Conservation (phyloP, 2,329 filamentous ascomycete species). For the Davidsoniella australis region DNA sequence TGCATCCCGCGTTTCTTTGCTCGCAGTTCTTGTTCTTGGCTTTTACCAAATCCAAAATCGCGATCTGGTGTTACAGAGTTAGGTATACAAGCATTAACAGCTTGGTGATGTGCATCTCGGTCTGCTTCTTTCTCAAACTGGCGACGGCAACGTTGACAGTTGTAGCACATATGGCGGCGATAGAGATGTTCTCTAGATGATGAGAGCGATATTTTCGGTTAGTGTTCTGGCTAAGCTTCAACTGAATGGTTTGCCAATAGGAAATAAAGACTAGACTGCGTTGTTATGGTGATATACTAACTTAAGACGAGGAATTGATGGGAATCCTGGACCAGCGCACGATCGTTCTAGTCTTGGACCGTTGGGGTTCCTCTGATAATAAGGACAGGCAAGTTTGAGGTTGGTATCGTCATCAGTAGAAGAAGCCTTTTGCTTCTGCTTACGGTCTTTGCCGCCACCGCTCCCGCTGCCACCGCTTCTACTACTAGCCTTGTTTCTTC, state of each 20-base stretch:
- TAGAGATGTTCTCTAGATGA: conserved; percentile 10
- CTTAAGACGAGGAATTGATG: conserved; percentile 10
- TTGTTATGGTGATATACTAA: not conserved
- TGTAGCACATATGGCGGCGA: conserved; percentile 9
- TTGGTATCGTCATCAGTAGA: not conserved
- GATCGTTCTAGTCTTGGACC: conserved; percentile 8
- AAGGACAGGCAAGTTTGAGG: conserved; percentile 10
- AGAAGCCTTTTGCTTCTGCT: not conserved
- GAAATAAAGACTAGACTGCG: not conserved
- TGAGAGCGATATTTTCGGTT: too few species aligned
- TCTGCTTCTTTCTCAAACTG: conserved; percentile 5
- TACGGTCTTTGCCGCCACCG: not conserved
- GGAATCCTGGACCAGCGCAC: conserved; percentile 10
- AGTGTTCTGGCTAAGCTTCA: too few species aligned
- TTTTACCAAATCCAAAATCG: conserved; percentile 8
- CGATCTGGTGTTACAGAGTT: not conserved
- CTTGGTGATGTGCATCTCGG: not conserved
- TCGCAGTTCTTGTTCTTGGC: conserved; percentile 6
- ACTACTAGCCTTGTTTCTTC: not conserved
- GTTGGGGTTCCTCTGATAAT: conserved; percentile 9
- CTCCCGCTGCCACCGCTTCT: not conserved
- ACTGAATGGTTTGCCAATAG: too few species aligned
- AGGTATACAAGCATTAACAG: not conserved
- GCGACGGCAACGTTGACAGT: conserved; percentile 1
- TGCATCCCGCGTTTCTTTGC: conserved; percentile 10